Evolutionary conservation across 495 filamentous ascomycete species (phyloP).

Genomic region (Thozetella sp.): DNA sequence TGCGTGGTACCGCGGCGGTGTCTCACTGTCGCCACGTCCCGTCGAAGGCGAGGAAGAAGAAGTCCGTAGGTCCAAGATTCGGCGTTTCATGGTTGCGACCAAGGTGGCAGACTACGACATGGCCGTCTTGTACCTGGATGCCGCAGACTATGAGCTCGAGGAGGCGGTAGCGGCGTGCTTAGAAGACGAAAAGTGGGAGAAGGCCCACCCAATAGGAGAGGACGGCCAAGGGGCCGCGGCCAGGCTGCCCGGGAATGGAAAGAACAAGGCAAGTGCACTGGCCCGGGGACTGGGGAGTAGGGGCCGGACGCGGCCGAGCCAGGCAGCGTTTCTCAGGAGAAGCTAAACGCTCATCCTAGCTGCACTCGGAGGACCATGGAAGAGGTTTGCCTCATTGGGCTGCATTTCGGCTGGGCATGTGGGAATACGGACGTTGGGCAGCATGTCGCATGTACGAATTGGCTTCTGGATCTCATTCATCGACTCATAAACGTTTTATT

Average conservation of each 20-base stretch:
- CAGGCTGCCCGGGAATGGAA: neutral
- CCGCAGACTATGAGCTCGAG: constrained; percentile 64
- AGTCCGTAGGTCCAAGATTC: constrained; percentile 61
- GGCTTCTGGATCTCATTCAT: neutral
- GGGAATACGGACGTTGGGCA: too few relatives aligned
- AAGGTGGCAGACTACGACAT: constrained; percentile 76
- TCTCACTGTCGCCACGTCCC: constrained; percentile 65
- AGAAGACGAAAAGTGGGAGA: constrained; percentile 74
- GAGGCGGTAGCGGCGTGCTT: constrained; percentile 60
- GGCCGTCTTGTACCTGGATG: constrained; percentile 69
- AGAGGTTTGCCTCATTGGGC: neutral
- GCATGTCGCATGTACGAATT: neutral
- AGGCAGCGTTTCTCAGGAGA: neutral
- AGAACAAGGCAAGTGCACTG: neutral
- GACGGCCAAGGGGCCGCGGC: constrained; percentile 11
- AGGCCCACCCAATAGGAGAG: constrained; percentile 58
- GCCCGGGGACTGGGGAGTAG: neutral
- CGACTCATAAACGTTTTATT: neutral
- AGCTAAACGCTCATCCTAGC: neutral
- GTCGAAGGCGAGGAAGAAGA: constrained; percentile 72
- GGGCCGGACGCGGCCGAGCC: neutral
- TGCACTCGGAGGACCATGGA: neutral
- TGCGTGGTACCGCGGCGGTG: constrained; percentile 61
- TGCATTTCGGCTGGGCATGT: neutral
- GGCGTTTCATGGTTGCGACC: constrained; percentile 70